Percentiles rank a stretch among this genome's conserved stretches.
These are phyloP conservation scores for Aegilops bicornis DNA, from an alignment of 176 grass and related monocot species.

Conservation along the genomic window DNA sequence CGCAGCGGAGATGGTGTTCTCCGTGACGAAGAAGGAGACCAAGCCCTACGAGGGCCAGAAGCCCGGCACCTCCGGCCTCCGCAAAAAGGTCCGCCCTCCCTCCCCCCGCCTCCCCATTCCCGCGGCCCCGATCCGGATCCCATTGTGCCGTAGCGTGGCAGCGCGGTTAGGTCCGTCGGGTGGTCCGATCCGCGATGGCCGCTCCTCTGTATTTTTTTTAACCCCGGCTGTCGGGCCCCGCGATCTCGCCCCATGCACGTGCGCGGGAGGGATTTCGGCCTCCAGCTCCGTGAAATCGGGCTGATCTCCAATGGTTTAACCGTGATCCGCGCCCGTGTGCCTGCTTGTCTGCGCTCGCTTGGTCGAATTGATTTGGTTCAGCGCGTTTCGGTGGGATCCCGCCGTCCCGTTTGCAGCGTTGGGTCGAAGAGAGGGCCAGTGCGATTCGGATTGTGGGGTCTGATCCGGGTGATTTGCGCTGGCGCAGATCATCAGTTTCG, in stretches of 20 bases:
- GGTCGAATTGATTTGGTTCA: not conserved
- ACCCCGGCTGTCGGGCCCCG: not conserved
- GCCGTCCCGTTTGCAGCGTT: not conserved
- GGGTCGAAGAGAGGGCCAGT: not conserved
- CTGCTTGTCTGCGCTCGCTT: not conserved
- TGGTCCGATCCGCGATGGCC: slow-evolving; percentile 31
- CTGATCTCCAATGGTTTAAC: slow-evolving; percentile 16
- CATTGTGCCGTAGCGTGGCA: not conserved
- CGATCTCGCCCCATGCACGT: slow-evolving; percentile 23
- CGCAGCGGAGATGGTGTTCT: slow-evolving; percentile 51
- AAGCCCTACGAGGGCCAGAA: slow-evolving; percentile 92
- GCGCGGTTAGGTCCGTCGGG: not conserved
- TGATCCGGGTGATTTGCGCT: not conserved
- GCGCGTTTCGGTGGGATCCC: not conserved
- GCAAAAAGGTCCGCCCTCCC: slow-evolving; percentile 68
- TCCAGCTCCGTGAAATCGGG: not conserved
- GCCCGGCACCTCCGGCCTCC: slow-evolving; percentile 94
- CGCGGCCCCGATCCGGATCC: not conserved
- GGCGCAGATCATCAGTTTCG: not conserved
- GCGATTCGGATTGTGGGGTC: slow-evolving; percentile 9
- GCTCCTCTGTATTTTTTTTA: not conserved
- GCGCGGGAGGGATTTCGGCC: not conserved
- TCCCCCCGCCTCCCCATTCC: not conserved
- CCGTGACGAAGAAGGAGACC: slow-evolving; percentile 58
- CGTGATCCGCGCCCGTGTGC: not conserved